Evolutionary conservation across 768 basidiomycete species (phyloP).

Genomic region (Cystobasidium ongulense): DNA sequence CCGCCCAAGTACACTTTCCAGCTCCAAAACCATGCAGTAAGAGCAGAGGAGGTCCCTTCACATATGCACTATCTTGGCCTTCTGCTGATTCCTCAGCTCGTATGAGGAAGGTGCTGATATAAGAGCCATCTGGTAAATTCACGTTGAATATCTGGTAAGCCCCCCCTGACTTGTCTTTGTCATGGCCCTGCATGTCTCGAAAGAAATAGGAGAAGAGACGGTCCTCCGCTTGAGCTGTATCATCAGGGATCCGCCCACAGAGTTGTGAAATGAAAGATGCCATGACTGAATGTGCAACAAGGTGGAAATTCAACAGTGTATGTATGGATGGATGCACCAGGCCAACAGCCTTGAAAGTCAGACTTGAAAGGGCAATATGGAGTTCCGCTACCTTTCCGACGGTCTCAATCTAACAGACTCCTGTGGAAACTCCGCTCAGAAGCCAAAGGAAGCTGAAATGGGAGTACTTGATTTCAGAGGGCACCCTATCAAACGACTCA

Average conservation of each 20-base stretch:
- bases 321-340: no score
- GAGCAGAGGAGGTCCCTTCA: not conserved
- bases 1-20: not conserved
- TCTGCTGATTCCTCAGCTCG: not conserved
- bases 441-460: no score
- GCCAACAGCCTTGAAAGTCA: no score
- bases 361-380: no score
- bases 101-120: not conserved
- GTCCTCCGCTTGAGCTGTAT: not conserved
- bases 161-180: no score
- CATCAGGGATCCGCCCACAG: not conserved
- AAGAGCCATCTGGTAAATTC: not conserved
- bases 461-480: not conserved
- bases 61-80: not conserved
- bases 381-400: no score
- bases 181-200: not conserved
- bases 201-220: not conserved
- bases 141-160: no score
- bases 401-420: no score
- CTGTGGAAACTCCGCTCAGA: no score
- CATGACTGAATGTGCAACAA: no score
- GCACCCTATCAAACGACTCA: not conserved
- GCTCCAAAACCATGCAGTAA: not conserved
- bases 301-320: no score
- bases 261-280: not conserved